phyloP scores from a whole-genome alignment of 1,284 basidiomycete species.

The Afroboletus lepidellus region DNA sequence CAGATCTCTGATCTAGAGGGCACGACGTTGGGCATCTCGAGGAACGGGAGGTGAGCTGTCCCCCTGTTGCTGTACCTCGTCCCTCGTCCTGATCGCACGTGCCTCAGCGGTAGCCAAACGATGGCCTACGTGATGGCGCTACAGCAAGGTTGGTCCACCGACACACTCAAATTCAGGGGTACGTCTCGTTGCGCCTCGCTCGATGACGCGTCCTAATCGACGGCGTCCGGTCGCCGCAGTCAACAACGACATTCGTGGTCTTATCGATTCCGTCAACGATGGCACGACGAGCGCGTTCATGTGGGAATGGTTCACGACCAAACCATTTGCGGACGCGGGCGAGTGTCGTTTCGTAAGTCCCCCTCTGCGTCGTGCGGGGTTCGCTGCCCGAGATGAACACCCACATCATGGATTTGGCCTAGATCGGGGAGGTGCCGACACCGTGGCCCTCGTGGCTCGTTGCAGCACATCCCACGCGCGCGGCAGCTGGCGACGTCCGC shows the following conservation, averaged over 20 bases:
- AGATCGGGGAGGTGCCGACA: slow-evolving; percentile 87
- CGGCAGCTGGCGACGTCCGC: slow-evolving; percentile 49
- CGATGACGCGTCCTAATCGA: too few relatives aligned
- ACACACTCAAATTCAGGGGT: slow-evolving; percentile 78
- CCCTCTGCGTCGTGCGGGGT: too few relatives aligned
- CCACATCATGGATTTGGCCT: too few relatives aligned
- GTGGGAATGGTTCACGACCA: slow-evolving; percentile 99
- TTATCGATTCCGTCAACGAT: slow-evolving; percentile 89
- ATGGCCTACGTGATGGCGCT: slow-evolving; percentile 96
- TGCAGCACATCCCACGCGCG: slow-evolving; percentile 74
- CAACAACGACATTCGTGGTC: slow-evolving; percentile 86
- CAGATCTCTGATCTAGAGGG: slow-evolving; percentile 76
- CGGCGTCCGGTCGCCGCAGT: too few relatives aligned
- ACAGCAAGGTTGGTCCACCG: slow-evolving; percentile 79
- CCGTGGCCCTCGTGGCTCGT: slow-evolving; percentile 98
- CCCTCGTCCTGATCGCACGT: not conserved
- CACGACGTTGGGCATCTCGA: slow-evolving; percentile 86
- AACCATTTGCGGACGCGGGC: slow-evolving; percentile 83
- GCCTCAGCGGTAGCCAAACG: slow-evolving; percentile 76
- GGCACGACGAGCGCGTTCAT: slow-evolving; percentile 81
- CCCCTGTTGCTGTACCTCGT: not conserved
- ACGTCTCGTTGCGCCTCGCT: slow-evolving; percentile 14
- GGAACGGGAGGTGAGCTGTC: slow-evolving; percentile 68
- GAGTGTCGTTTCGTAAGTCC: slow-evolving; percentile 77
- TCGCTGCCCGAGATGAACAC: too few relatives aligned